phyloP scores from a whole-genome alignment of 176 grass and related monocot species.

The Neostapfia colusana region DNA sequence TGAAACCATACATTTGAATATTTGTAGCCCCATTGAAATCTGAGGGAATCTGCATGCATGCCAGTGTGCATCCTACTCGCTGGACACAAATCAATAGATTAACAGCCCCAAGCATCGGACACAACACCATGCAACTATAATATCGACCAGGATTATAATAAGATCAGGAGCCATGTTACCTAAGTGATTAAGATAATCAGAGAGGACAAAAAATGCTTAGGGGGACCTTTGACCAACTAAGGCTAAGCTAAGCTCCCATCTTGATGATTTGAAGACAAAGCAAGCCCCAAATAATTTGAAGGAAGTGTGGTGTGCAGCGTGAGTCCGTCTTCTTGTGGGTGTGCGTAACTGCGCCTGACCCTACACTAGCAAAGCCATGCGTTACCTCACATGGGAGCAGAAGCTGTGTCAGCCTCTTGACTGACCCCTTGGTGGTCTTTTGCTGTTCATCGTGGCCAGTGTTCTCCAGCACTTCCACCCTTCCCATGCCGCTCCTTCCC shows the following conservation, averaged over 20 bases:
- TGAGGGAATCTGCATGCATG: constrained; percentile 51
- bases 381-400: constrained; percentile 75
- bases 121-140: constrained; percentile 55
- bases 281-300: constrained; percentile 33
- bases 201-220: constrained; percentile 73
- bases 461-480: constrained; percentile 3
- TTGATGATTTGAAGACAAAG: constrained; percentile 46
- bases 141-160: constrained; percentile 39
- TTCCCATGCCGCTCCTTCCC: constrained; percentile 11
- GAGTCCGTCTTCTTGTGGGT: constrained; percentile 48
- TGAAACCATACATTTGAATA: constrained; percentile 29
- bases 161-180: constrained; percentile 46
- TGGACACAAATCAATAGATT: constrained; percentile 44
- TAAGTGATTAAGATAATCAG: constrained; percentile 49
- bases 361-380: constrained; percentile 60
- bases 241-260: constrained; percentile 23
- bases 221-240: constrained; percentile 82
- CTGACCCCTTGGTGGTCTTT: constrained; percentile 53
- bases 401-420: constrained; percentile 70
- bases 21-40: constrained; percentile 25
- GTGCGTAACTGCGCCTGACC: constrained; percentile 38
- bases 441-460: constrained; percentile 61
- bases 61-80: constrained; percentile 37
- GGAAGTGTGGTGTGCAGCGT: constrained; percentile 35
- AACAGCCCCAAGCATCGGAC: constrained; percentile 39